These are phyloP conservation scores for Scutellaria galericulata DNA, from an alignment of 257 asterid species.

Conservation along the genomic window DNA sequence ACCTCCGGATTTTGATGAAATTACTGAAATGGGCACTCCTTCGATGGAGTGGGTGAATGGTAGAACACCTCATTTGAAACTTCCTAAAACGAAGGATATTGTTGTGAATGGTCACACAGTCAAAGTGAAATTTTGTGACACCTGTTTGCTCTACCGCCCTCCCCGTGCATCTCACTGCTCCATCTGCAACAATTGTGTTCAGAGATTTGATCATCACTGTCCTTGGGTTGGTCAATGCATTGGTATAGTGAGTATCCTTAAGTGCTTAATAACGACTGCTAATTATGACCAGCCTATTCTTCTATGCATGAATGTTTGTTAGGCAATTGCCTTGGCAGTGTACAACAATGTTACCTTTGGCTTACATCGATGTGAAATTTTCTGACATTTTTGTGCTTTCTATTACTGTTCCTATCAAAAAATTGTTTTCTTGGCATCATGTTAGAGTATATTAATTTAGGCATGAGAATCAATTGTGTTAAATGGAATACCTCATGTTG, in stretches of 20 bases:
- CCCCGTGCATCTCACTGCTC: conserved; percentile 98
- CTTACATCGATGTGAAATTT: not conserved
- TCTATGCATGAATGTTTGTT: not conserved
- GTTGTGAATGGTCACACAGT: conserved; percentile 72
- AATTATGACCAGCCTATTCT: conserved; percentile 1
- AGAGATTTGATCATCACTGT: conserved; percentile 90
- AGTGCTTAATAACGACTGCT: conserved; percentile 9
- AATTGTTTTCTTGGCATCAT: conserved; percentile 10
- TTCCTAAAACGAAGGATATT: conserved; percentile 78
- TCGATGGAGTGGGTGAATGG: conserved; percentile 93
- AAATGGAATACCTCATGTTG: not conserved
- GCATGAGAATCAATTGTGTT: not conserved
- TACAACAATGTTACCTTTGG: conserved; percentile 3
- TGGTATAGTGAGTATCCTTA: conserved; percentile 69
- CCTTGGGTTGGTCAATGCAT: conserved; percentile 98
- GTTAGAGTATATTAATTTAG: not conserved
- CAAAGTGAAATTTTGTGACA: conserved; percentile 81
- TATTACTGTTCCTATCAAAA: not conserved
- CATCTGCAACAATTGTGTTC: conserved; percentile 94
- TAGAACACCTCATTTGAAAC: conserved; percentile 70
- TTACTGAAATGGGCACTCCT: conserved; percentile 56
- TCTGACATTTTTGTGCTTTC: not conserved
- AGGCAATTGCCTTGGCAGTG: not conserved
- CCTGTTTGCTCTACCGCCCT: conserved; percentile 91
- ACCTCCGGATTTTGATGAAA: conserved; percentile 70